Evolutionary conservation across 1,284 basidiomycete genomes (phyloP), one percentile per base, ranked within the genome.

Genomic region (Psilocybe mexicana): DNA sequence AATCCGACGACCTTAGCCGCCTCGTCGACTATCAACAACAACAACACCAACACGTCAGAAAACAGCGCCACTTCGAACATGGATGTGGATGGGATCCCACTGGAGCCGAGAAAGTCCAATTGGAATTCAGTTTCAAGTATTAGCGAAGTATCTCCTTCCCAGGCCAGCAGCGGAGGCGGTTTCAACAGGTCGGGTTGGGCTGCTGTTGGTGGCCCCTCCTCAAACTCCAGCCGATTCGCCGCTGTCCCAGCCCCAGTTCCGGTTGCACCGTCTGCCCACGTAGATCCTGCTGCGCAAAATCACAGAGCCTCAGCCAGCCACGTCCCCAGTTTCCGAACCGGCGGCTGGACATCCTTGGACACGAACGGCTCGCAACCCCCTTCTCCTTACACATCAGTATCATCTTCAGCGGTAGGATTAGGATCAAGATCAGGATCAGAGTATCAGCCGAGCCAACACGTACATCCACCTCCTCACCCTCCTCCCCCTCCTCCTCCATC

Each of bases 151-250:
- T 35, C 45, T 38, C 8, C 55, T 55, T 49, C 59, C 43, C 51
- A 57, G 40, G 38, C 53, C 38, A 43, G 47, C 40, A 25, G 48
- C 52, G 43, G 56, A 40, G 53, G 58, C 52, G 79, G 76, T 6
- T 80, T 81, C 70, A 83, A 77, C 70, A 85, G 80, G 64, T 74
- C 82, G 18, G 83, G 86, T 3, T 90, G 88, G 88, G 76, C 86
- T 25, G 71, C 79, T 25, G 77, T 83, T 24, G 45, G 52, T 46
- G 68, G 72, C 44, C 61, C 72, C 23, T 47, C 59, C n/a, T 65
- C 69, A 12, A 56, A 63, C 54, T 64, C 63, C 42, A 60, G 53
- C 47, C 63, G 44, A 33, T 43, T 42, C 60, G 55, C 57, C 26
- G 65, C 61, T 18, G 49, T 64, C 6, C 24, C 46, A 18, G 30